Evolutionary conservation across 108 stramenopile genomes (phyloP), one percentile per base, ranked within the genome.

Genomic region (Cyclotella choctawhatcheeana): DNA sequence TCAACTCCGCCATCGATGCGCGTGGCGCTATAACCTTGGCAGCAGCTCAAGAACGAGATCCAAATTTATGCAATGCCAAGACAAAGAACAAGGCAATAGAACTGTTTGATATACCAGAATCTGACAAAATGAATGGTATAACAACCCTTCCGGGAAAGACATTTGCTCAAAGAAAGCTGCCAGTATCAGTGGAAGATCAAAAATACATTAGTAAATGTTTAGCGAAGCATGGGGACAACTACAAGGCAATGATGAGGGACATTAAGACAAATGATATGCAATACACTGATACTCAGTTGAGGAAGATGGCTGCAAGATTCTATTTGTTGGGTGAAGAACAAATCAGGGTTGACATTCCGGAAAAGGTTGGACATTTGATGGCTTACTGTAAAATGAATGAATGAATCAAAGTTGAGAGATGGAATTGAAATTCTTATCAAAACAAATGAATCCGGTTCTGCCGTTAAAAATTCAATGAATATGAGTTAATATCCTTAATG

Each of bases 81-180:
- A 37, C 48, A 4, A 58, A 31, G 60, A 72, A 58, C 6, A 85
- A 73, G 44, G 83, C 85, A 8, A 80, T 92, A 52, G 89, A 91
- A 67, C 50, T 94, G 27, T 94, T 89, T 79, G 93, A 94, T 62
- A 81, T 94, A 73, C 90, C 93, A 17, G 82, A 90, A 64, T 91
- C 90, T 20, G 88, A 91, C 66, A 68, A 64, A 10, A 58, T 85
- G 52, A 66, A 54, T 44, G 35, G 62, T 44, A 68, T 82, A 27
- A 77, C 76, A 56, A 61, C 63, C 32, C 62, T 81, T 3, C 65
- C 66, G 12, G 78, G 78, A 32, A 79, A 79, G 33, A 79, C 78
- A n/a, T 73, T 56, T 35, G 64, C 73, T 60, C 79, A 84, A 43
- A 44, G 67, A 21, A 67, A 67, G 18, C 61, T 86, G 12, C 89